Conservation (phyloP, 2,329 filamentous ascomycete genomes). For the Xylariaceae sp. region DNA sequence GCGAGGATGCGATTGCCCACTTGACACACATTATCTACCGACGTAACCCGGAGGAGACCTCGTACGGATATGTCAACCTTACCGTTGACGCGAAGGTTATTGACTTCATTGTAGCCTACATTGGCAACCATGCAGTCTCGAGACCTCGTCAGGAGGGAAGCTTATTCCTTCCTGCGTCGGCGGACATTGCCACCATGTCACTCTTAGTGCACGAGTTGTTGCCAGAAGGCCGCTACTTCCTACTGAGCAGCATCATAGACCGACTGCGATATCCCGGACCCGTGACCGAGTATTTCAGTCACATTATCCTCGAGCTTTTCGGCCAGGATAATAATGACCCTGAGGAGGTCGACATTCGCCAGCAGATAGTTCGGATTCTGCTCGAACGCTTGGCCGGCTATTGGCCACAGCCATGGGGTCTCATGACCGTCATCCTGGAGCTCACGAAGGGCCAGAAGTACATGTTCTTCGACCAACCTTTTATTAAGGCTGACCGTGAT, state of each 20-base stretch:
- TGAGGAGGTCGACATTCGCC: constrained; percentile 75
- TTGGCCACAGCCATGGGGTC: constrained; percentile 92
- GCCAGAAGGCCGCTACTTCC: constrained; percentile 75
- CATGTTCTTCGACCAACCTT: constrained; percentile 86
- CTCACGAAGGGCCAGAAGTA: constrained; percentile 87
- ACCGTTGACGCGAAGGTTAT: constrained; percentile 66
- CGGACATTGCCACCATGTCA: constrained; percentile 68
- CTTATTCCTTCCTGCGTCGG: constrained; percentile 58
- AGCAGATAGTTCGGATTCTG: constrained; percentile 84
- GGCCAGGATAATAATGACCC: constrained; percentile 66
- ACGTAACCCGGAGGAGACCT: constrained; percentile 52
- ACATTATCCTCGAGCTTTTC: constrained; percentile 78
- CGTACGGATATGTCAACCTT: constrained; percentile 61
- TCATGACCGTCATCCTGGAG: constrained; percentile 83
- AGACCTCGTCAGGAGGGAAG: constrained; percentile 54
- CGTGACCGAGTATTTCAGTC: constrained; percentile 89
- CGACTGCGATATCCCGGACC: constrained; percentile 86
- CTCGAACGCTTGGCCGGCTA: constrained; percentile 83
- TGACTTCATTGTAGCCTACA: constrained; percentile 76
- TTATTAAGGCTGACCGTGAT: constrained; percentile 85
- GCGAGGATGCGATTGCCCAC: constrained; percentile 68
- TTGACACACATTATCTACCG: constrained; percentile 68
- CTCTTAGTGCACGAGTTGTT: constrained; percentile 70
- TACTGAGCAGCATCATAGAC: constrained; percentile 80
- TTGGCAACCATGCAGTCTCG: constrained; percentile 68